Percentiles rank a stretch among this genome's conserved stretches.
Evolutionary conservation across 768 basidiomycete species (phyloP).

Genomic region (Pholiota conissans): DNA sequence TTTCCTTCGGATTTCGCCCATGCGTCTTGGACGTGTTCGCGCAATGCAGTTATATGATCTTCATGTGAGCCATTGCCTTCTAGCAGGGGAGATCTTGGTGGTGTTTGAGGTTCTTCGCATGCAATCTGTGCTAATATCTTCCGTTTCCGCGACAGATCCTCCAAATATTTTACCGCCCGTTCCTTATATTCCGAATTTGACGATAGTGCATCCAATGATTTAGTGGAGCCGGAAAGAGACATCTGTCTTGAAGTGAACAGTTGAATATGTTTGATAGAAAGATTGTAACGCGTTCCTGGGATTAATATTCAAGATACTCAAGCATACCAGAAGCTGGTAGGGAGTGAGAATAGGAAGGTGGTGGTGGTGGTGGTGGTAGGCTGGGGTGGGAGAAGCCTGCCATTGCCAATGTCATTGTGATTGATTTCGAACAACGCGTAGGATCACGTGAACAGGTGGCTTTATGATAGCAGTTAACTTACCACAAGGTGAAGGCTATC

Average conservation of each 20-base stretch:
- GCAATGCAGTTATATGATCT: slow-evolving; percentile 14
- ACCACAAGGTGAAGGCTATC: too few species aligned
- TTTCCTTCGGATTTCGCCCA: slow-evolving; percentile 19
- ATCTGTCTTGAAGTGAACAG: neutral
- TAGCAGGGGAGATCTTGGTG: neutral
- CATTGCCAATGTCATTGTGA: neutral
- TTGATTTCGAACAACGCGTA: neutral
- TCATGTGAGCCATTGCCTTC: slow-evolving; percentile 12
- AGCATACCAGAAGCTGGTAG: neutral
- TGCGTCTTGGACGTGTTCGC: slow-evolving; percentile 17
- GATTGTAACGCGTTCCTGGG: too few species aligned
- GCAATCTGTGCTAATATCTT: neutral
- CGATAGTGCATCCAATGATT: neutral
- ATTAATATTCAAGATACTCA: neutral
- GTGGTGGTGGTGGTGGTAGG: neutral
- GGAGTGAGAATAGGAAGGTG: neutral
- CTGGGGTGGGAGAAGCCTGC: too few species aligned
- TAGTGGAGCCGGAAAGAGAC: neutral
- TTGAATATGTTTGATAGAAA: too few species aligned
- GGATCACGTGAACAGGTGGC: neutral
- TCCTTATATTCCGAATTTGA: neutral
- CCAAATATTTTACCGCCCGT: neutral
- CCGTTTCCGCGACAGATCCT: neutral
- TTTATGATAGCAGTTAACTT: too few species aligned
- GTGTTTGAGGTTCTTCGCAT: slow-evolving; percentile 1